Conservation (phyloP, 768 basidiomycete species). For the Podaxis sp. region DNA sequence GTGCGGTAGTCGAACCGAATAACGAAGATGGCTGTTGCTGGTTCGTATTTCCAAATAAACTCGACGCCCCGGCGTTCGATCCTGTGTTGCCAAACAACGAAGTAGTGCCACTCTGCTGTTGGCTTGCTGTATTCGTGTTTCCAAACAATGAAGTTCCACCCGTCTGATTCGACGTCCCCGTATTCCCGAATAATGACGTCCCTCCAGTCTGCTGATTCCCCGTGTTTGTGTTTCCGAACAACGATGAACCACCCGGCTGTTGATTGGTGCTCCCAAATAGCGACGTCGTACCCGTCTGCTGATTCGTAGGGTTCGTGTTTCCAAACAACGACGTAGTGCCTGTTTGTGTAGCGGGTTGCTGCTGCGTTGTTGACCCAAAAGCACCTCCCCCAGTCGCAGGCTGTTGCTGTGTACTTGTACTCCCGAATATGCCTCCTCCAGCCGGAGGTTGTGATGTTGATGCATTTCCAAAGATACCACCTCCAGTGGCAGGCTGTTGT, state of each 20-base stretch:
- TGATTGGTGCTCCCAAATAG: background rate
- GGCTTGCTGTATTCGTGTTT: background rate
- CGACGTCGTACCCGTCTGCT: background rate
- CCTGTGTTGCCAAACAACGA: constrained; percentile 25
- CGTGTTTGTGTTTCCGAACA: background rate
- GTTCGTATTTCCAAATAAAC: constrained; percentile 12
- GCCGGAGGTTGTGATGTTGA: constrained; percentile 26
- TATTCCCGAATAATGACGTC: constrained; percentile 11
- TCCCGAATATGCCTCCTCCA: constrained; percentile 33
- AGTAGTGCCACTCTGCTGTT: constrained; percentile 19
- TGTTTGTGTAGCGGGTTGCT: constrained; percentile 28
- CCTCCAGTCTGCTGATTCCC: constrained; percentile 1
- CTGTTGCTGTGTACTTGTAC: constrained; percentile 22
- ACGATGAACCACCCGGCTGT: background rate
- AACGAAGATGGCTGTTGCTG: constrained; percentile 28
- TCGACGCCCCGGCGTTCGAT: constrained; percentile 13
- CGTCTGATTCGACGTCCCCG: constrained; percentile 23
- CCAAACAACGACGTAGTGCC: constrained; percentile 25
- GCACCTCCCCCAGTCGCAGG: constrained; percentile 23
- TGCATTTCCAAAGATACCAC: constrained; percentile 32
- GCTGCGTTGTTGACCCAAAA: constrained; percentile 38
- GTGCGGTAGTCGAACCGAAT: constrained; percentile 27
- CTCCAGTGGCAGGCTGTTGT: constrained; percentile 20
- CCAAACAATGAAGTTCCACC: constrained; percentile 11
- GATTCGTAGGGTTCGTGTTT: background rate